Evolutionary conservation across 202 grass and related monocot genomes (phyloP), one percentile per base, ranked within the genome.

Genomic region (Setaria italica): DNA sequence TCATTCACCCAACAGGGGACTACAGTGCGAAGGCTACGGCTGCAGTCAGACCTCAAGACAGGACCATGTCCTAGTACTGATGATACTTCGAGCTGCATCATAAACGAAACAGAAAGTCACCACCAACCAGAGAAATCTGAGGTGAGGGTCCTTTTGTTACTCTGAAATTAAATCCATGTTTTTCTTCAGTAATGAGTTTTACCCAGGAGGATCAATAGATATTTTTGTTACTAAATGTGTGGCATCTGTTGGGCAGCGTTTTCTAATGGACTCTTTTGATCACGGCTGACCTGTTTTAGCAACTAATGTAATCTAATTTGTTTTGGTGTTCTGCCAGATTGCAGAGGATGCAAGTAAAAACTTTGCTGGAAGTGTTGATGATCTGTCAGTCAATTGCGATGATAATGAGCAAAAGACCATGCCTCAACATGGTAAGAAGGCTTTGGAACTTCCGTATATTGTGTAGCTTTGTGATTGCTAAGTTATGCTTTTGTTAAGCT

Each of bases 351-450:
- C 75, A 37, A 55, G 63, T 51, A 71, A 56, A 48, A 80, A 76
- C 55, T 65, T 84, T 11, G 2, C 51, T 62, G 74, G 66, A 56
- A 69, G 43, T 43, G 46, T 57, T 49, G 72, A 50, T 54, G 72
- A 37, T 54, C 15, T 16, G 48, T 56, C 34, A 34, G 55, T 67
- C 59, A 54, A 29, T 58, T 76, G 4, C 13, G 42, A 74, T 49
- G 57, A 42, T 14, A 62, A 77, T 70, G 80, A 83, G 45, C 73
- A 80, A 46, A 62, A 87, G 68, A 62, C 83, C 66, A 81, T 77
- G 4, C 63, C 77, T 74, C 73, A 89, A 78, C 67, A 84, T 86
- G 90, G 92, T 97, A 91, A 74, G 54, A 62, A 82, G 65, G 43
- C 29, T 74, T 14, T 75, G 39, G 33, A 77, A 78, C 58, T 63